Base-by-base conservation (phyloP, 768 basidiomycete species). In the Pleurotus eryngii region DNA sequence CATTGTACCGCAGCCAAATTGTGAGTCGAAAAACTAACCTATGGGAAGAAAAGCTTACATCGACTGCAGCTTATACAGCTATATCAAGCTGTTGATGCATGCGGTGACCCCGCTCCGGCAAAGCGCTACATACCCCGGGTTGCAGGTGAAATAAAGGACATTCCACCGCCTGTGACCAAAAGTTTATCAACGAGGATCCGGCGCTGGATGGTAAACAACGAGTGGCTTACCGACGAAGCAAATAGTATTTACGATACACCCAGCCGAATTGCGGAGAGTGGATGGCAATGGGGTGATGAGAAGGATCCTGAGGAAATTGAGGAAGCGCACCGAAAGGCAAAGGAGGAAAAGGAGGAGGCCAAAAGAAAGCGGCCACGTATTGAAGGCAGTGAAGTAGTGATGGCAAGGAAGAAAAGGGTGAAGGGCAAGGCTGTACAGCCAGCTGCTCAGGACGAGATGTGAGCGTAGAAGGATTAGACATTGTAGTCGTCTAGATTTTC, bases 131-230 rank as follows among this genome's bases (percentile, higher is more conserved):
- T 24, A 24, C 24, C 24, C 1, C 24, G 24, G 24, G 24, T 24
- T 5, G 24, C 24, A 5, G 24, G 24, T 24, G 24, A 24, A 24
- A 24, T 24, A 24, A 24, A 24, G 24, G 24, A 24, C 24, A 24
- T 42, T 15, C 61, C 59, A 9, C 63, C 61, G 9, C 61, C 45
- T n/a, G 17, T n/a, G 17, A 46, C 58, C 4, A 61, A 50, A 12
- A 57, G 49, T 15, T 9, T 64, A 17, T 57, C 56, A 5, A 55
- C 47, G 18, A 17, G 54, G n/a, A 64, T 57, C 15, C 55, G 55
- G 5, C 46, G 56, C 9, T 69, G 66, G 66, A 69, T 67, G 68
- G 49, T 69, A n/a, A 17, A 59, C 24, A n/a, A 39, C 1, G 61
- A 57, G 5, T 67, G 63, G 63, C 60, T 66, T 9, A 43, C 20